Evolutionary conservation across 495 filamentous ascomycete species (phyloP), one percentile per base, ranked within the genome.

Genomic region (Penicillium maclennaniae): DNA sequence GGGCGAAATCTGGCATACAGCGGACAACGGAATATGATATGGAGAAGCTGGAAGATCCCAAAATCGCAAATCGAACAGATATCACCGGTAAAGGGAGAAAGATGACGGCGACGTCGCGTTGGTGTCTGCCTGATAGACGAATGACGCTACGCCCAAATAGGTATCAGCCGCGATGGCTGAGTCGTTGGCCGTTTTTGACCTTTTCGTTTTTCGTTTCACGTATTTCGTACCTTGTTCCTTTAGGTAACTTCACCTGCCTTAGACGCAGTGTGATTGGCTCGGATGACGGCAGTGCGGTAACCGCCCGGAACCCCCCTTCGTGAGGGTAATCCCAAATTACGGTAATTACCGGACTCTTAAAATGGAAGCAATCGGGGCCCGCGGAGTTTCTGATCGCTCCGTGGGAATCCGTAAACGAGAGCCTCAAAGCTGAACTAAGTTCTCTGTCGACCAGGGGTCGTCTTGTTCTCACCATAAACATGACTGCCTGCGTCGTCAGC

Each of bases 91-190:
- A n/a, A 49, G 23, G 23, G 47, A 38, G 25, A 31, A 40, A 34
- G 49, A 39, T 7, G 43, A 38, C 41, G 56, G 48, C 34, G 57
- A 60, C 51, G 55, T 60, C 63, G 62, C 55, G 57, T 67, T 63
- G 59, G 68, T 68, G 71, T 74, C 71, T 74, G 71, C 71, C 71
- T 74, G 66, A 71, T 71, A 66, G 71, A 68, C 63, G 67, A 69
- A 63, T 0, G 3, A 48, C 45, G 41, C 67, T 69, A 72, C 42
- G 3, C 59, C 56, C 36, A 4, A 62, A 53, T 5, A 14, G 38
- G 62, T 20, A 55, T 55, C 43, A 51, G 7, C 17, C 28, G 48
- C 37, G 56, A 65, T 53, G 62, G 62, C 60, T 62, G 60, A 65
- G 59, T 45, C 54, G 38, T 36, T 47, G 28, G 21, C 38, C 16